Conservation (phyloP, 2,329 filamentous ascomycete species). For the Botrytis fragariae region DNA sequence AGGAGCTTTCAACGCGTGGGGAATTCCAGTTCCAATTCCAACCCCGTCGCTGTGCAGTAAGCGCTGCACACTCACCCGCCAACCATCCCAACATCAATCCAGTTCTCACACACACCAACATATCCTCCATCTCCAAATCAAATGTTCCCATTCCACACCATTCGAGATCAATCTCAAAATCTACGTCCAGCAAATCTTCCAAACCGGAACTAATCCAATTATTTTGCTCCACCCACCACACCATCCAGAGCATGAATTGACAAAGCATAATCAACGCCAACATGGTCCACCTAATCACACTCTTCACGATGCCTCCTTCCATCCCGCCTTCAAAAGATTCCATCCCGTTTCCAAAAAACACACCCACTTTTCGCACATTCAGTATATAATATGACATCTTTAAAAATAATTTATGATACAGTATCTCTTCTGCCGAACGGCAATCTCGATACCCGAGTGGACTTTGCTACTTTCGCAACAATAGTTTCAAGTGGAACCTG, state of each 20-base stretch:
- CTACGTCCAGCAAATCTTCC: not conserved
- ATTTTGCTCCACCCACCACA: conserved; percentile 15
- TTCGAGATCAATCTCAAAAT: conserved; percentile 1
- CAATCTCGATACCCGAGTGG: conserved; percentile 5
- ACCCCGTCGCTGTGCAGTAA: not conserved
- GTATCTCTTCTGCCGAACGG: conserved; percentile 15
- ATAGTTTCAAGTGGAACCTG: conserved; percentile 8
- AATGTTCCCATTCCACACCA: conserved; percentile 1
- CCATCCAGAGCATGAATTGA: conserved; percentile 15
- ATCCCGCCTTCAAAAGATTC: not conserved
- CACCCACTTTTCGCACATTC: conserved; percentile 16
- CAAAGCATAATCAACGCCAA: conserved; percentile 14
- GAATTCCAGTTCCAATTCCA: conserved; percentile 1
- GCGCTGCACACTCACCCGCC: conserved; percentile 2
- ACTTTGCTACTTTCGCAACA: conserved; percentile 1
- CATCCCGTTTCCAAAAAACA: conserved; percentile 6
- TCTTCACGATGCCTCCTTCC: not conserved
- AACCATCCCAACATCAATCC: conserved; percentile 15
- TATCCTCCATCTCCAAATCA: not conserved
- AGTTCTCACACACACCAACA: conserved; percentile 4
- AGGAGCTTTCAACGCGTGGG: not conserved
- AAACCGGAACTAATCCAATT: not conserved
- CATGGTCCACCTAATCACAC: conserved; percentile 13
- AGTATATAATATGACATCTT: conserved; percentile 15
- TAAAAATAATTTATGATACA: not conserved